A percentile compares a stretch with the other conserved stretches of the same genome.
Conservation (phyloP, 148 eudicot genomes). For the Cornus kousa region DNA sequence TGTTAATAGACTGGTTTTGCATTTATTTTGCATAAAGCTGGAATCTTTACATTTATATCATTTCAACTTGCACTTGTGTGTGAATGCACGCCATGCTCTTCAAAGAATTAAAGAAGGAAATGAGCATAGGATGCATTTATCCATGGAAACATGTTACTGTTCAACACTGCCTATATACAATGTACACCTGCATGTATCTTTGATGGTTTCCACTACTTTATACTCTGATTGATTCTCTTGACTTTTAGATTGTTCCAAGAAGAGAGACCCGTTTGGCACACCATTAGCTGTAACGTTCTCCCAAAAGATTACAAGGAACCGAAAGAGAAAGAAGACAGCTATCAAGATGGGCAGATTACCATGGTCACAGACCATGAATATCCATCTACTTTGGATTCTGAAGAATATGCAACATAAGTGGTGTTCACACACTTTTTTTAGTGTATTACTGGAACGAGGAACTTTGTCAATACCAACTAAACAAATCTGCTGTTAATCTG, state of each 20-base stretch:
- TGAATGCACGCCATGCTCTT: not conserved
- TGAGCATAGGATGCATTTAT: not conserved
- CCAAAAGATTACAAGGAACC: slow-evolving; percentile 50
- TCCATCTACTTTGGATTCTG: slow-evolving; percentile 31
- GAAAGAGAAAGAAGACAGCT: slow-evolving; percentile 30
- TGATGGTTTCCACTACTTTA: not conserved
- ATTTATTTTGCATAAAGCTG: not conserved
- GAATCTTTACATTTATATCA: not conserved
- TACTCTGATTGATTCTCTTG: slow-evolving; percentile 4
- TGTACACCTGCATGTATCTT: not conserved
- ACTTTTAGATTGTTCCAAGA: slow-evolving; percentile 82
- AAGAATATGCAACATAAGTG: slow-evolving; percentile 42
- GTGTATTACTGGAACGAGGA: not conserved
- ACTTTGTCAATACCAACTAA: not conserved
- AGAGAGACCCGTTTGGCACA: slow-evolving; percentile 86
- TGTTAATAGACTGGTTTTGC: too few species aligned
- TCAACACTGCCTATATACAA: not conserved
- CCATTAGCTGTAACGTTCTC: slow-evolving; percentile 69
- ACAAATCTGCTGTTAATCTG: not conserved
- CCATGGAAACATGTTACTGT: not conserved
- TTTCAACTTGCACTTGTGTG: not conserved
- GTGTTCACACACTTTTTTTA: not conserved
- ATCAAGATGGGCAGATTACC: slow-evolving; percentile 39
- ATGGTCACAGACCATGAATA: slow-evolving; percentile 47
- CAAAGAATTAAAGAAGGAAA: too few species aligned